phyloP scores from a whole-genome alignment of 495 filamentous ascomycete genomes.

The Aspergillus mulundensis region DNA sequence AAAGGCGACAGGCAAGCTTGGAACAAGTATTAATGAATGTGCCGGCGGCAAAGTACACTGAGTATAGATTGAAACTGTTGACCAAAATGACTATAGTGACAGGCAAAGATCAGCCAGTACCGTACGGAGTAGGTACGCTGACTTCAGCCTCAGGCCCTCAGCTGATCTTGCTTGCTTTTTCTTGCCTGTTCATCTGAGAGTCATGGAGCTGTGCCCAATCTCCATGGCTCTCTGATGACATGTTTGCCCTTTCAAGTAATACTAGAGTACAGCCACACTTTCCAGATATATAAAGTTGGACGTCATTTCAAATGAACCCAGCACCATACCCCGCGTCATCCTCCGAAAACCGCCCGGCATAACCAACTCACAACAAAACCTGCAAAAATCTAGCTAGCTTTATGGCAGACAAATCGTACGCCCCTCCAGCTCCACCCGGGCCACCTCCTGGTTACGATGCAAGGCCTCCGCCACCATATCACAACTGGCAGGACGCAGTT shows the following conservation, averaged over 20 bases:
- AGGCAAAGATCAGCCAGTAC: too few relatives aligned
- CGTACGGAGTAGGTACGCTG: too few relatives aligned
- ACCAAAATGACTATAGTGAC: too few relatives aligned
- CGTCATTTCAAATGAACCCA: background rate
- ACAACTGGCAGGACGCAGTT: constrained; percentile 76
- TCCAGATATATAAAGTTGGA: background rate
- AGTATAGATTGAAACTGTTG: background rate
- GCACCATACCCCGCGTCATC: background rate
- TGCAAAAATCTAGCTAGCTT: too few relatives aligned
- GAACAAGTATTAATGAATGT: too few relatives aligned
- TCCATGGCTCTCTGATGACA: too few relatives aligned
- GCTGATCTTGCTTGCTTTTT: too few relatives aligned
- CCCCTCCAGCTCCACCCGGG: constrained; percentile 8
- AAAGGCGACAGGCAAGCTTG: background rate
- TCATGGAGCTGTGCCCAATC: too few relatives aligned
- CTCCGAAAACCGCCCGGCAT: background rate
- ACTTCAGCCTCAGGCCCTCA: too few relatives aligned
- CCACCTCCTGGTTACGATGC: constrained; percentile 31
- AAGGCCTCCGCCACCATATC: constrained; percentile 51
- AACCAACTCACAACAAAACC: too few relatives aligned
- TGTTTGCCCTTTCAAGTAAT: background rate
- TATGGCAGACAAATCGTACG: background rate
- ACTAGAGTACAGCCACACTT: background rate
- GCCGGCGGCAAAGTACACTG: too few relatives aligned
- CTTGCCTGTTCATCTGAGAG: too few relatives aligned